Evolutionary conservation across 352 stramenopile genomes (phyloP).

Genomic region (Elongisporangium senticosum): DNA sequence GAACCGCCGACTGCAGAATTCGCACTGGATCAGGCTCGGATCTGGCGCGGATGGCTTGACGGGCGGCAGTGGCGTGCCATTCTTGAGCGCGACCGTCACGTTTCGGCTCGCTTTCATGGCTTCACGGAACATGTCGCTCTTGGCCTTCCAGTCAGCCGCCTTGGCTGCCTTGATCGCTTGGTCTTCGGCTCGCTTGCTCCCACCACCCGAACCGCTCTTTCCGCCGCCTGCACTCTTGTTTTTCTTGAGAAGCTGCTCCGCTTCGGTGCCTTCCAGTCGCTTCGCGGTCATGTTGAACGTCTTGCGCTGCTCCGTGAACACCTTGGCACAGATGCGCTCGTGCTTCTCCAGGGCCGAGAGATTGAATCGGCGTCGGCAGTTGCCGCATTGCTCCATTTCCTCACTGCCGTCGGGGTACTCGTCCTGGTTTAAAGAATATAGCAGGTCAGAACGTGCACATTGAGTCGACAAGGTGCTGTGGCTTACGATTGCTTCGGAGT

Average conservation of each 20-base stretch:
- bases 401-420: constrained; percentile 44
- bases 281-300: constrained; percentile 84
- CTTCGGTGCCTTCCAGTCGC: constrained; percentile 61
- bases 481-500: constrained; percentile 27
- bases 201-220: constrained; percentile 10
- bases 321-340: constrained; percentile 82
- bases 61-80: constrained; percentile 55
- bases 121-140: constrained; percentile 81
- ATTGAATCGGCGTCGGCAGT: constrained; percentile 84
- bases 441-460: neutral
- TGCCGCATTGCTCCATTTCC: constrained; percentile 67
- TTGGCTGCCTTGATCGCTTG: constrained; percentile 53
- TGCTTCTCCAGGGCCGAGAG: constrained; percentile 70
- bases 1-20: constrained; percentile 88
- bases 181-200: constrained; percentile 18
- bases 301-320: constrained; percentile 80
- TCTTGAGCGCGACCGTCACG: constrained; percentile 57
- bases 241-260: constrained; percentile 47
- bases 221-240: constrained; percentile 15
- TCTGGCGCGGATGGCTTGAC: constrained; percentile 59
- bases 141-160: constrained; percentile 77
- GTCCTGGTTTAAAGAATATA: constrained; percentile 18
- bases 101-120: constrained; percentile 83
- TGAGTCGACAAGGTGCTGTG: neutral
- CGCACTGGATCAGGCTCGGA: constrained; percentile 86